Base-by-base conservation (phyloP, 768 basidiomycete species). In the Coprinellus aureogranulatus region DNA sequence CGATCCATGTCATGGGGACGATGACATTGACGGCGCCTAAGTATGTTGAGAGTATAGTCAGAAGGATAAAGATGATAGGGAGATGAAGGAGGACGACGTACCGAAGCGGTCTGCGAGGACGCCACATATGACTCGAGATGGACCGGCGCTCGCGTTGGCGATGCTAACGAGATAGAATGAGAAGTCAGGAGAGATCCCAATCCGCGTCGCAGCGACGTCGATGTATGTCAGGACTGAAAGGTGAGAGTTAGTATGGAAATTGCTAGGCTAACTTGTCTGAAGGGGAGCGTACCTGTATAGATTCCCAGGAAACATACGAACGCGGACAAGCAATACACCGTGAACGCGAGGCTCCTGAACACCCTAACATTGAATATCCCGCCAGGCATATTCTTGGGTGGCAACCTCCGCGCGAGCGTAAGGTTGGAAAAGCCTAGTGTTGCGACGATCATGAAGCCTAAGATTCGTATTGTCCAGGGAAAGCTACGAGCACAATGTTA, bases 161-260 rank as follows among this genome's bases (percentile, higher is more conserved):
- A 92, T 81, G 0, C 89, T 75, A 11, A 89, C 70, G 12, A 88
- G 73, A 62, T 90, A 90, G 67, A 86, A 84, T 0, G 83, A 71
- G 51, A 89, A 80, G 37, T 79, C 69, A 0, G 66, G 59, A 2
- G 77, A 68, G 41, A 89, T 69, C 1, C 86, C 85, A 6, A 77
- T 70, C 11, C 69, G 65, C 0, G 72, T 67, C 2, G 86, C 85
- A 66, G 82, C 85, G 49, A 83, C 72, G 49, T 83, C 80, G 55
- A 89, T 79, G 62, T 88, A 91, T 0, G 83, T 89, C 50, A 90
- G 67, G n/a, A 84, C 86, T 87, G n/a, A 72, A 56, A n/a, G n/a
- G n/a, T n/a, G n/a, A n/a, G n/a, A n/a, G n/a, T n/a, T n/a, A n/a
- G n/a, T n/a, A n/a, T n/a, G n/a, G n/a, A n/a, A n/a, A n/a, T n/a